Evolutionary conservation across 345 rosid genomes (phyloP).

Genomic region (Bretschneidera sinensis): DNA sequence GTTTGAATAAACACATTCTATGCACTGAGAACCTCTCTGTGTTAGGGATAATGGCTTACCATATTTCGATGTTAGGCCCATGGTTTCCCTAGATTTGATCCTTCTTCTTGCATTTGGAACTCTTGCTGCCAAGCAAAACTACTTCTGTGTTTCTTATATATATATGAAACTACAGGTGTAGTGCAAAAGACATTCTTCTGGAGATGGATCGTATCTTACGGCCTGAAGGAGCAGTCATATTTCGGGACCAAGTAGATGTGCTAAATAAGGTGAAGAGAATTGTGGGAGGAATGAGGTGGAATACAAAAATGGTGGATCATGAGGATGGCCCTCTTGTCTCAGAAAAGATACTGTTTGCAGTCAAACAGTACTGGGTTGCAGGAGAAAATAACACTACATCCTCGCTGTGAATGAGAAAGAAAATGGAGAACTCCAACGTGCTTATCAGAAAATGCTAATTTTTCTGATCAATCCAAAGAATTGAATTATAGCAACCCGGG

Average conservation of each 20-base stretch:
- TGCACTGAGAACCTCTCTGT: too few relatives aligned
- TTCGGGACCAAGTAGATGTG: conserved; percentile 48
- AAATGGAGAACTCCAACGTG: not conserved
- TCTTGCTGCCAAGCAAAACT: not conserved
- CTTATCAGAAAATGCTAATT: not conserved
- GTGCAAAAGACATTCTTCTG: conserved; percentile 46
- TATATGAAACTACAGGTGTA: conserved; percentile 34
- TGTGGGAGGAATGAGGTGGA: conserved; percentile 53
- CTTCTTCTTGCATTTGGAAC: not conserved
- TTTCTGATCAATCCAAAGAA: not conserved
- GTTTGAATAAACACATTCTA: too few relatives aligned
- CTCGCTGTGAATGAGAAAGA: not conserved
- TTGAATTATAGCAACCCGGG: not conserved
- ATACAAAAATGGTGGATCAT: conserved; percentile 57
- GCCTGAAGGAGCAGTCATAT: conserved; percentile 65
- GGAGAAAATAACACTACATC: conserved; percentile 13
- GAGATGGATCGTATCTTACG: conserved; percentile 71
- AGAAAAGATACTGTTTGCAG: conserved; percentile 52
- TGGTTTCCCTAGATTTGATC: too few relatives aligned
- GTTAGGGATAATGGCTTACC: too few relatives aligned
- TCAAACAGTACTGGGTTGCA: conserved; percentile 61
- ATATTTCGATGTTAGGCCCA: too few relatives aligned
- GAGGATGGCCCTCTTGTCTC: conserved; percentile 66
- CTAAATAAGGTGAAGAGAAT: conserved; percentile 43
- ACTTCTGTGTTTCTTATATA: not conserved